Conservation (phyloP, 352 stramenopile genomes). For the Phytopythium chamaehyphon region DNA sequence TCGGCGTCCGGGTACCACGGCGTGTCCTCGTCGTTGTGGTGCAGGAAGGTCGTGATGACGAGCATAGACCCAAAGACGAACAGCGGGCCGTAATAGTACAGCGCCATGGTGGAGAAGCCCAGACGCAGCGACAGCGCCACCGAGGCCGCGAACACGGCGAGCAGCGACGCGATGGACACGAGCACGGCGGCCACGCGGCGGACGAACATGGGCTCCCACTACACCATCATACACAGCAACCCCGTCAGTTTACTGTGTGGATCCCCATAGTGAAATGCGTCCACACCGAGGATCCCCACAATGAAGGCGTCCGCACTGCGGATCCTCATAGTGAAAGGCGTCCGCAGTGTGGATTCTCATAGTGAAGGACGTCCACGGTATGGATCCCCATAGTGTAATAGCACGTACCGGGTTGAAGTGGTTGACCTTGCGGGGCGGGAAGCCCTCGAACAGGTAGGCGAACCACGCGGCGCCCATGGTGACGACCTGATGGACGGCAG, state of each 20-base stretch:
- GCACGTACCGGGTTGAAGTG: conserved; percentile 71
- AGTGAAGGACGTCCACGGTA: too few species aligned
- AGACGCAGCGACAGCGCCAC: conserved; percentile 43
- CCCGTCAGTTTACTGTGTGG: not conserved
- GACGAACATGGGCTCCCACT: conserved; percentile 67
- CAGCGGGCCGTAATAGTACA: conserved; percentile 80
- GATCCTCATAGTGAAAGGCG: too few species aligned
- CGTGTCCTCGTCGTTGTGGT: conserved; percentile 82
- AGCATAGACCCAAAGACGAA: conserved; percentile 77
- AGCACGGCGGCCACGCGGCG: conserved; percentile 57
- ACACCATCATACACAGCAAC: conserved; percentile 22
- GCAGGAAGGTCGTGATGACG: conserved; percentile 81
- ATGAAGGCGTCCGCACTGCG: too few species aligned
- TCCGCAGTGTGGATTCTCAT: too few species aligned
- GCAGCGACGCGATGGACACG: conserved; percentile 48
- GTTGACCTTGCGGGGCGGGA: conserved; percentile 69
- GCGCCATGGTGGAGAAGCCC: conserved; percentile 46
- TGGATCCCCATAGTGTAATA: too few species aligned
- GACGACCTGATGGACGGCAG: conserved; percentile 12
- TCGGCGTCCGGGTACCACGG: conserved; percentile 81
- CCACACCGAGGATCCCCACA: too few species aligned
- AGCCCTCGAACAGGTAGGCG: conserved; percentile 68
- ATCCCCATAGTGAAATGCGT: not conserved
- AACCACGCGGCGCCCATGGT: conserved; percentile 64
- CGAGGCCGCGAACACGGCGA: conserved; percentile 29